A percentile compares a stretch with the other conserved stretches of the same genome.
These are phyloP conservation scores for Tilletia indica DNA, from an alignment of 1,284 basidiomycete species.

Conservation along the genomic window DNA sequence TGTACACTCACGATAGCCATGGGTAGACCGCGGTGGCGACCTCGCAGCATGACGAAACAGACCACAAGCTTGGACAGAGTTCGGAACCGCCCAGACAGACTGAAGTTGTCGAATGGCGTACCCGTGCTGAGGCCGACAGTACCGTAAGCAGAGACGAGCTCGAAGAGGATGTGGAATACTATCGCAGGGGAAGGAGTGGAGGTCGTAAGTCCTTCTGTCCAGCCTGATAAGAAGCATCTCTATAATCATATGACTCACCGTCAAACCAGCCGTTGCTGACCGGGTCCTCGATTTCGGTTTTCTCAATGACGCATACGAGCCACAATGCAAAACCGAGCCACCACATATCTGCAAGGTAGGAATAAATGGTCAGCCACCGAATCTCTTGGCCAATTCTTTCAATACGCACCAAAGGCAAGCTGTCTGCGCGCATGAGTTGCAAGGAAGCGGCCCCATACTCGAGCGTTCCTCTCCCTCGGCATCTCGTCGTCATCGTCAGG, in stretches of 20 bases:
- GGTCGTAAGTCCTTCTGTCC: conserved; percentile 62
- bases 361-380: too few relatives aligned
- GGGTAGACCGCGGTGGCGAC: conserved; percentile 77
- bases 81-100: conserved; percentile 74
- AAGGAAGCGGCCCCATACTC: conserved; percentile 73
- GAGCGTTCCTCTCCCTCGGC: conserved; percentile 32
- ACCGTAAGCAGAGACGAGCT: conserved; percentile 73
- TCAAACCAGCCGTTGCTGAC: conserved; percentile 46
- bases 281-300: conserved; percentile 43
- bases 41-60: conserved; percentile 78
- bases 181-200: conserved; percentile 63
- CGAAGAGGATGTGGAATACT: conserved; percentile 67
- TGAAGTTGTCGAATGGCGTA: conserved; percentile 68
- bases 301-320: conserved; percentile 55
- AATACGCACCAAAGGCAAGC: conserved; percentile 66
- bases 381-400: neutral
- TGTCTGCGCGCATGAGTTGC: conserved; percentile 78
- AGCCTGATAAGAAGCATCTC: conserved; percentile 63
- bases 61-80: conserved; percentile 84
- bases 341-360: conserved; percentile 39
- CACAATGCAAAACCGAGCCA: conserved; percentile 55
- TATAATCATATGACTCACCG: conserved; percentile 42
- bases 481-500: conserved; percentile 25
- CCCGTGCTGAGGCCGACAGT: conserved; percentile 65
- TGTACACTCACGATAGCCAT: conserved; percentile 64